Percentiles rank a stretch among this genome's conserved stretches.
Evolutionary conservation across 805 yeast species (phyloP).

Genomic region (Kodamaea neixiangensis): DNA sequence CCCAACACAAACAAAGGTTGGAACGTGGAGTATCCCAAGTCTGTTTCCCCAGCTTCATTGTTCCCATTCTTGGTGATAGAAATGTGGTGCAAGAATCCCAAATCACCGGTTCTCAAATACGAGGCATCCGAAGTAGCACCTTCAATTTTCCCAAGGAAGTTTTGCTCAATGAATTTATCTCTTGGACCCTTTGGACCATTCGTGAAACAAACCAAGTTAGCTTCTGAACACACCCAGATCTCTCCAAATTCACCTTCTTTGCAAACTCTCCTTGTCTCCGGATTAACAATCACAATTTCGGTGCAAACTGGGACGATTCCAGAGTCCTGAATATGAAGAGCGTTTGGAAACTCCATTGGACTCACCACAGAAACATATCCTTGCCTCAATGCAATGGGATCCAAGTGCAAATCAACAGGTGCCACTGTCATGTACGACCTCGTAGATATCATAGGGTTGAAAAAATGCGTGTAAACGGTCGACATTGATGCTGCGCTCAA

Average conservation of each 20-base stretch:
- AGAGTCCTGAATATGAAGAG: slow-evolving; percentile 83
- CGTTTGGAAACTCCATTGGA: slow-evolving; percentile 66
- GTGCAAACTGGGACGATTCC: slow-evolving; percentile 97
- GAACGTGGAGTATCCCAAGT: slow-evolving; percentile 39
- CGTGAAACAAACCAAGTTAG: slow-evolving; percentile 65
- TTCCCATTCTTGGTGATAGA: slow-evolving; percentile 43
- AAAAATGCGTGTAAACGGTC: slow-evolving; percentile 72
- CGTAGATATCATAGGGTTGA: slow-evolving; percentile 81
- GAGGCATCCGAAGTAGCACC: slow-evolving; percentile 59
- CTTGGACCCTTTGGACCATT: slow-evolving; percentile 53
- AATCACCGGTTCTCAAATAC: slow-evolving; percentile 88
- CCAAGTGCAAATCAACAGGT: slow-evolving; percentile 83
- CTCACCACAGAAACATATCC: slow-evolving; percentile 82
- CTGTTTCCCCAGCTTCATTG: slow-evolving; percentile 13
- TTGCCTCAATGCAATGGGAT: slow-evolving; percentile 84
- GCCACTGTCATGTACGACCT: slow-evolving; percentile 87
- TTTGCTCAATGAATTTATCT: slow-evolving; percentile 50
- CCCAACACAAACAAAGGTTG: slow-evolving; percentile 88
- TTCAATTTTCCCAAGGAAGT: slow-evolving; percentile 62
- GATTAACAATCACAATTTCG: slow-evolving; percentile 91
- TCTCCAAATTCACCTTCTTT: slow-evolving; percentile 93
- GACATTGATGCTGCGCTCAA: slow-evolving; percentile 70
- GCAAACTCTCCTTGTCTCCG: slow-evolving; percentile 81
- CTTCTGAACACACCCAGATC: slow-evolving; percentile 93
- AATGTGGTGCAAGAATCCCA: slow-evolving; percentile 87